Base-by-base conservation (phyloP, 2,329 filamentous ascomycete species). In the Ustulina deusta region DNA sequence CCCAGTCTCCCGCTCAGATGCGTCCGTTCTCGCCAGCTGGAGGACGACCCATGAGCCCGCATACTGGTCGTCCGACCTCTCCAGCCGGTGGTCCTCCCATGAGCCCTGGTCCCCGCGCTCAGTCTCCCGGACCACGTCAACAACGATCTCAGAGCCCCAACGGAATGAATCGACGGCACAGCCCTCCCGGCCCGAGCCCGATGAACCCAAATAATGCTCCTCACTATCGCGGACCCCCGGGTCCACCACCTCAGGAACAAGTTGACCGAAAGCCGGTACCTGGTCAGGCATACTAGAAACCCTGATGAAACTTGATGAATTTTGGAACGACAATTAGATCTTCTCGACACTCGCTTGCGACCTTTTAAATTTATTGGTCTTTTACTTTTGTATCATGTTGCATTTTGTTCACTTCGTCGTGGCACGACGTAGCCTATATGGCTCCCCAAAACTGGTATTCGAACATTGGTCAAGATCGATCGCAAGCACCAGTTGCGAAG, bases 191-290 rank as follows among this genome's bases (percentile, higher is more conserved):
- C 64, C 78, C 83, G 55, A 82, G 82, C 70, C 81, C 82, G 6
- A 83, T 86, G 81, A 83, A 81, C 72, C 83, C 84, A 40, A 77
- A 74, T 44, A 77, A 73, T 51, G 74, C 74, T 54, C 68, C 75
- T 59, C 74, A 73, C 38, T 75, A 77, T 52, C 73, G 74, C 6
- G 75, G 77, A 20, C 76, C 71, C 56, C 79, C 70, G 61, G 77
- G 73, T 63, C 79, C 78, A 32, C 66, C 69, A 63, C 76, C 80
- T 44, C 77, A 81, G 34, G 82, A 80, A 46, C 79, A 83, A 29
- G 81, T 87, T 66, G 81, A 79, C 71, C 83, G 86, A 63, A 89
- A 89, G 76, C 85, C 87, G 29, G 83, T 89, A 46, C 85, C 86
- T 6, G 85, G 85, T 40, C 85, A 87, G 76, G 85, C 85, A 3